These are phyloP conservation scores for Sarocladium kiliense DNA, from an alignment of 2,329 filamentous ascomycete genomes.

Conservation along the genomic window DNA sequence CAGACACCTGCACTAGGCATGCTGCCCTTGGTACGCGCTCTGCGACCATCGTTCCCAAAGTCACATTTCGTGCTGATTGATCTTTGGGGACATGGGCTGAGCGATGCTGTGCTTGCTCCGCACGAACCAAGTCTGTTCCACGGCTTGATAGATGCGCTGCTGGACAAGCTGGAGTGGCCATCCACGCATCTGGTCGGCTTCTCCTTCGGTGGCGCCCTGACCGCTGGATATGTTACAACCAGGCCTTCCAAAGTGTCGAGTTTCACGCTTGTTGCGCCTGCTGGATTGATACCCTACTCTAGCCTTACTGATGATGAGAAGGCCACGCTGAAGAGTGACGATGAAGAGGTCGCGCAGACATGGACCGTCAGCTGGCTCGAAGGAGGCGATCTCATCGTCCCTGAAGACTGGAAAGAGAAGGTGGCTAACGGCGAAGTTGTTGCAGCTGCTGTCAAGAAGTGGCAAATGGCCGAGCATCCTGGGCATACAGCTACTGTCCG, in stretches of 20 bases:
- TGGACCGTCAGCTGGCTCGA: constrained; percentile 37
- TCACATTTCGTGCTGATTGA: constrained; percentile 40
- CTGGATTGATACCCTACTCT: constrained; percentile 30
- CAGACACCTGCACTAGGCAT: constrained; percentile 46
- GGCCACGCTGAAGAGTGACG: constrained; percentile 16
- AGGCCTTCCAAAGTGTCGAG: constrained; percentile 19
- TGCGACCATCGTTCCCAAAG: constrained; percentile 28
- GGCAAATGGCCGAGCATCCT: constrained; percentile 39
- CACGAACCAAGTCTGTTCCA: constrained; percentile 39
- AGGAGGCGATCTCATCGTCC: constrained; percentile 35
- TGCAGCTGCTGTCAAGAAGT: constrained; percentile 39
- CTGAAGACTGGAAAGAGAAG: constrained; percentile 37
- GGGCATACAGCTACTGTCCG: constrained; percentile 42
- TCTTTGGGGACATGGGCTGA: constrained; percentile 50
- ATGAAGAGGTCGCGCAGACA: constrained; percentile 25
- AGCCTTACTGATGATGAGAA: constrained; percentile 23
- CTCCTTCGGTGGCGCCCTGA: constrained; percentile 41
- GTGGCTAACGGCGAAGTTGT: constrained; percentile 37
- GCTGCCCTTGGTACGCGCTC: constrained; percentile 30
- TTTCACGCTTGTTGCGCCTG: constrained; percentile 40
- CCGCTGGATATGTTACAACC: constrained; percentile 31
- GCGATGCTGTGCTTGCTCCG: constrained; percentile 36
- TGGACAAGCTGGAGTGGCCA: constrained; percentile 35
- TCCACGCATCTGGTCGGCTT: constrained; percentile 41
- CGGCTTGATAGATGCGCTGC: constrained; percentile 29